Conservation (phyloP, 257 asterid species). For the Jasminum sambac region DNA sequence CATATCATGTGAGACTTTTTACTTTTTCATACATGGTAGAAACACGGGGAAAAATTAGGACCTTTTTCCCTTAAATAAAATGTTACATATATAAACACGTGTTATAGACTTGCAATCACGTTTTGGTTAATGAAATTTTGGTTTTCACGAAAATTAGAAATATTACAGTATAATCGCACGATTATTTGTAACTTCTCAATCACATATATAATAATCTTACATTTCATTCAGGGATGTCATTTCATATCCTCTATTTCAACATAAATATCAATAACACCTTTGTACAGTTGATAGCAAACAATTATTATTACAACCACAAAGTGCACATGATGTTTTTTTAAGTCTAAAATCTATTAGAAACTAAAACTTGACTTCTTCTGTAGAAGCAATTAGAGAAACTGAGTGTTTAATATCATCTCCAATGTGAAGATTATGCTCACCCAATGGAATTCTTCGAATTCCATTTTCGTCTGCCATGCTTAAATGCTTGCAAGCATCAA, state of each 20-base stretch:
- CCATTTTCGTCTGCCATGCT: constrained; percentile 67
- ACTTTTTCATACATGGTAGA: not conserved
- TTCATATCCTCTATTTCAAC: not conserved
- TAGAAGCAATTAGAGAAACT: constrained; percentile 38
- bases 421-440: constrained; percentile 72
- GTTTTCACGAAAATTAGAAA: too few relatives aligned
- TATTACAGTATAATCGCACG: too few relatives aligned
- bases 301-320: constrained; percentile 10
- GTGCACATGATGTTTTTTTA: not conserved
- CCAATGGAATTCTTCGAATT: constrained; percentile 74
- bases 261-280: constrained; percentile 22
- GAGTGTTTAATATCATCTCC: constrained; percentile 66
- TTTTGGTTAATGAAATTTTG: too few relatives aligned
- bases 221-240: not conserved
- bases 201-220: not conserved
- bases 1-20: not conserved
- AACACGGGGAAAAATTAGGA: not conserved
- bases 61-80: not conserved
- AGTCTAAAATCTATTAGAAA: constrained; percentile 5
- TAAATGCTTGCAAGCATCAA: constrained; percentile 64
- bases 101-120: not conserved
- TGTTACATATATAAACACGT: not conserved
- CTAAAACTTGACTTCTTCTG: constrained; percentile 42
- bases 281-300: constrained; percentile 29
- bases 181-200: not conserved